Conservation (phyloP, 2,329 filamentous ascomycete species). For the Periconia sp. region DNA sequence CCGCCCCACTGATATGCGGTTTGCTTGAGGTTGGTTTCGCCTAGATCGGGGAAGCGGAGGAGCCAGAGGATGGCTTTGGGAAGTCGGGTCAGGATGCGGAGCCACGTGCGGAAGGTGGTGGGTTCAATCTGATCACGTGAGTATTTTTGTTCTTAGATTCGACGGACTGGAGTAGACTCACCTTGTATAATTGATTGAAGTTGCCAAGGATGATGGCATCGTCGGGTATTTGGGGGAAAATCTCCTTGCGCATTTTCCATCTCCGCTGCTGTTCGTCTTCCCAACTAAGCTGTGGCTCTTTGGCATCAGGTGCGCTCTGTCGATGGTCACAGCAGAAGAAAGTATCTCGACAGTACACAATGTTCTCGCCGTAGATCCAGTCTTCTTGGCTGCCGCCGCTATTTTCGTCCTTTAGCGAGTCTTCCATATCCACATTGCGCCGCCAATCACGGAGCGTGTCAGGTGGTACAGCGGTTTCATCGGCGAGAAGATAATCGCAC, state of each 20-base stretch:
- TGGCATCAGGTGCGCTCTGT: conserved; percentile 77
- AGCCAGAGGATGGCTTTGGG: conserved; percentile 94
- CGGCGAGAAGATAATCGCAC: conserved; percentile 96
- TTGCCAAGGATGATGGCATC: conserved; percentile 91
- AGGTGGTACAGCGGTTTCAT: conserved; percentile 80
- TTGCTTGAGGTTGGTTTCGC: conserved; percentile 79
- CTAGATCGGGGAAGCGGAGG: conserved; percentile 91
- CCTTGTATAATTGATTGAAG: conserved; percentile 99
- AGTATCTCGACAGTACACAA: conserved; percentile 90
- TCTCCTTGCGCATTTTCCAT: conserved; percentile 89
- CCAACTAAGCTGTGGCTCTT: conserved; percentile 71
- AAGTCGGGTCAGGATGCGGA: conserved; percentile 82
- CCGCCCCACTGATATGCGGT: conserved; percentile 86
- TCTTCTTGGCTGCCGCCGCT: conserved; percentile 69
- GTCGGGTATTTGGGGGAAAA: conserved; percentile 82
- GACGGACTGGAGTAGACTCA: conserved; percentile 45
- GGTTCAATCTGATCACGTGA: conserved; percentile 76
- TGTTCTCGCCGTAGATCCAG: conserved; percentile 97
- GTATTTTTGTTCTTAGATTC: background rate
- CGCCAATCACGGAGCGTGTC: conserved; percentile 80
- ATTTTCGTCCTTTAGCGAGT: conserved; percentile 64
- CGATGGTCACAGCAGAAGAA: conserved; percentile 99
- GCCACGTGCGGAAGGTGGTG: conserved; percentile 92
- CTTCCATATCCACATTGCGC: conserved; percentile 72
- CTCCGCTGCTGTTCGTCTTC: conserved; percentile 76